These are phyloP conservation scores for Zelonia costaricensis DNA, from an alignment of 208 protist genomes.

Conservation along the genomic window DNA sequence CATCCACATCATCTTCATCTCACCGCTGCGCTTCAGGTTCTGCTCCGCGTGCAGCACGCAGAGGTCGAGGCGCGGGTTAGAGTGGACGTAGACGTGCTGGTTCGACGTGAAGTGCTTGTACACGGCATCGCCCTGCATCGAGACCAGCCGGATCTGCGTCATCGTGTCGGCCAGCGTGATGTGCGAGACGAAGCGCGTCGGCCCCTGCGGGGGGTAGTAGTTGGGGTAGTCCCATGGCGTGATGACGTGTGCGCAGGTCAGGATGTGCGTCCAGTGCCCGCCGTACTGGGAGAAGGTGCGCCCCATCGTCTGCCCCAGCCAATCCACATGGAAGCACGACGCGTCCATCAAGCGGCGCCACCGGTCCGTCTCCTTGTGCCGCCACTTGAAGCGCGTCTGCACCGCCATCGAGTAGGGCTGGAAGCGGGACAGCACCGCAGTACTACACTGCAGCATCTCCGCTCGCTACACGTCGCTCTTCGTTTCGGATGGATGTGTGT, in stretches of 20 bases:
- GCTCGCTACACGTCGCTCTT: too few species aligned
- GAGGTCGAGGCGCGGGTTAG: constrained; percentile 85
- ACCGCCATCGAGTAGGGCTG: constrained; percentile 89
- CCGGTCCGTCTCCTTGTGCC: constrained; percentile 91
- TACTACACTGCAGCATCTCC: constrained; percentile 17
- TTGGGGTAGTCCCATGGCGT: constrained; percentile 93
- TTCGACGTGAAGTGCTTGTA: constrained; percentile 92
- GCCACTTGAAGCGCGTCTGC: constrained; percentile 90
- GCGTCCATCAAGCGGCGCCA: constrained; percentile 92
- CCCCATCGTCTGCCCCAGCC: constrained; percentile 79
- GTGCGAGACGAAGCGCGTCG: constrained; percentile 85
- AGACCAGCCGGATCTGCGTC: constrained; percentile 82
- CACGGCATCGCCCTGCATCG: constrained; percentile 78
- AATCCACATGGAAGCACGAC: constrained; percentile 86
- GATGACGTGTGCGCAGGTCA: constrained; percentile 91
- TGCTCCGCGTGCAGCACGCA: constrained; percentile 89
- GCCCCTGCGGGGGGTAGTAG: constrained; percentile 83
- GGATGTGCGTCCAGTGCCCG: constrained; percentile 87
- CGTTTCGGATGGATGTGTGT: too few species aligned
- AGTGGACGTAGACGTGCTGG: constrained; percentile 89
- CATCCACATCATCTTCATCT: constrained; percentile 94
- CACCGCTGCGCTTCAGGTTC: constrained; percentile 83
- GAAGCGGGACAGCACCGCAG: constrained; percentile 52
- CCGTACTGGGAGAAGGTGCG: constrained; percentile 82
- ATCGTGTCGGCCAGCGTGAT: constrained; percentile 88